Evolutionary conservation across 306 rosid species (phyloP).

Genomic region (Vigna nakashimae): DNA sequence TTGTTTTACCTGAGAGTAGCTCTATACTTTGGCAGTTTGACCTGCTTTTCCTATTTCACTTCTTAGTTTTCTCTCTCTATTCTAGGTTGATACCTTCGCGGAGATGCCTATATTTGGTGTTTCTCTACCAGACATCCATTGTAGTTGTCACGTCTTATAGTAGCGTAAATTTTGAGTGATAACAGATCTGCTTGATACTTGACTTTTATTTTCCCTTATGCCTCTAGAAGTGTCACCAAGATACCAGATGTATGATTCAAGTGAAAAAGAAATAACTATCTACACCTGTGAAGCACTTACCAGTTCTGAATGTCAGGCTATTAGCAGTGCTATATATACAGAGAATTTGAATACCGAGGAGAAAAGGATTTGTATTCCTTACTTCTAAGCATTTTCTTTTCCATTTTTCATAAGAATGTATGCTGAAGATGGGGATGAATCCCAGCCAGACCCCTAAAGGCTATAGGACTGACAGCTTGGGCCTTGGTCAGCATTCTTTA

Average conservation of each 20-base stretch:
- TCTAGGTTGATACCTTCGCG: neutral
- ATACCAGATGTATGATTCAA: slow-evolving; percentile 22
- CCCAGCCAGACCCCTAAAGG: neutral
- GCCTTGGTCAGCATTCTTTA: neutral
- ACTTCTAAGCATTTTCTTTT: neutral
- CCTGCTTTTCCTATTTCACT: neutral
- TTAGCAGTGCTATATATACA: neutral
- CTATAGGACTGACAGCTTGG: neutral
- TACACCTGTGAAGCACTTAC: neutral
- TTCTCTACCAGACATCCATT: neutral
- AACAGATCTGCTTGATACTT: neutral
- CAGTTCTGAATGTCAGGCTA: slow-evolving; percentile 14
- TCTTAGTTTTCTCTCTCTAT: neutral
- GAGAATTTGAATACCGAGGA: neutral
- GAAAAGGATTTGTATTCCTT: slow-evolving; percentile 2
- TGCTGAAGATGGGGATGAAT: slow-evolving; percentile 9
- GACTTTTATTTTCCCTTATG: neutral
- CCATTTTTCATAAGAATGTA: neutral
- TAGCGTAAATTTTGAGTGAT: neutral
- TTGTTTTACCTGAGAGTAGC: slow-evolving; percentile 15
- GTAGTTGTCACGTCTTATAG: neutral
- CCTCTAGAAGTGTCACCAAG: slow-evolving; percentile 12
- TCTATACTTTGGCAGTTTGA: slow-evolving; percentile 17
- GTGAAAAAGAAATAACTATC: neutral
- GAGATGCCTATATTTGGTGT: slow-evolving; percentile 12